These are phyloP conservation scores for Salinomyces thailandicus DNA, from an alignment of 2,329 filamentous ascomycete genomes.

Conservation along the genomic window DNA sequence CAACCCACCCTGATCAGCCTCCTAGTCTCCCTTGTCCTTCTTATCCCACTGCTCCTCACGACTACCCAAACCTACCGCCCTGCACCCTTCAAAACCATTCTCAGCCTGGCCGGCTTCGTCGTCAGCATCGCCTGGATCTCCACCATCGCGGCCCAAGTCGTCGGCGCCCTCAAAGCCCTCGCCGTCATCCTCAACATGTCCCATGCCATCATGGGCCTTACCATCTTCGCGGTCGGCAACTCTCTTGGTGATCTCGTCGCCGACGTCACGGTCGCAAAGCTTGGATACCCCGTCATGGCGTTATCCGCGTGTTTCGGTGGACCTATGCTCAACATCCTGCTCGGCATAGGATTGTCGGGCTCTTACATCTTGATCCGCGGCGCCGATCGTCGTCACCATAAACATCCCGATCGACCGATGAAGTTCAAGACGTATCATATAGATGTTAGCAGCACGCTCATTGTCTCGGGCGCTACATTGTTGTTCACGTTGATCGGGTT, in stretches of 20 bases:
- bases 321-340: slow-evolving; percentile 91
- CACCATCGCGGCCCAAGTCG: slow-evolving; percentile 88
- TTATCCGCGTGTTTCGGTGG: slow-evolving; percentile 93
- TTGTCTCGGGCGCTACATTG: slow-evolving; percentile 77
- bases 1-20: slow-evolving; percentile 32
- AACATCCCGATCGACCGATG: slow-evolving; percentile 55
- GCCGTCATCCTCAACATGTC: slow-evolving; percentile 88
- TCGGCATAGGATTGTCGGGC: slow-evolving; percentile 87
- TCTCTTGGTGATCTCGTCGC: slow-evolving; percentile 89
- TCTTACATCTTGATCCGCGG: slow-evolving; percentile 72
- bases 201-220: slow-evolving; percentile 87
- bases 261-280: slow-evolving; percentile 82
- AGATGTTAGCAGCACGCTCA: slow-evolving; percentile 69
- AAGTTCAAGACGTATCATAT: slow-evolving; percentile 71
- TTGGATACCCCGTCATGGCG: slow-evolving; percentile 96
- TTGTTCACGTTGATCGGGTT: slow-evolving; percentile 69
- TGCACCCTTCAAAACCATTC: slow-evolving; percentile 56
- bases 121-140: slow-evolving; percentile 95
- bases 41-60: slow-evolving; percentile 56
- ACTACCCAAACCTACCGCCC: slow-evolving; percentile 59
- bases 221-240: slow-evolving; percentile 93
- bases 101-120: slow-evolving; percentile 82
- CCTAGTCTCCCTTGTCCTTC: slow-evolving; percentile 51
- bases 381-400: slow-evolving; percentile 53
- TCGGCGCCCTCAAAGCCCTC: slow-evolving; percentile 84